Evolutionary conservation across 306 rosid genomes (phyloP), one percentile per base, ranked within the genome.

Genomic region (Cucurbita moschata): DNA sequence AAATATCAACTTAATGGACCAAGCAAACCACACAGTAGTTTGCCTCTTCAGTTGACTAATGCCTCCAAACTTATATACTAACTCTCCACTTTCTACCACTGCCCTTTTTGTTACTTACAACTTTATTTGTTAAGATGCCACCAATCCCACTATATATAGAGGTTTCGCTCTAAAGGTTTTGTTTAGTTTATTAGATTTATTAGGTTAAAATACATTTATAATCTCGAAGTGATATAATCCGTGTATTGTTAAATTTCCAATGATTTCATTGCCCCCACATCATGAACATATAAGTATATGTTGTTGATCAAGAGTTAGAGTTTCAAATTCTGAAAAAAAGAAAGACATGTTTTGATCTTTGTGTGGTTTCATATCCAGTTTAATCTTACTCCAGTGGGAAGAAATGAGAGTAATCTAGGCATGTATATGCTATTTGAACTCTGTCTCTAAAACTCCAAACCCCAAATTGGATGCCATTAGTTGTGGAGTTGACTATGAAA

Each of bases 1-100:
- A 65, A 65, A 18, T 30, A 42, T 65, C 23, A 39, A 39, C 69
- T 63, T 42, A 63, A 65, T 63, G 71, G 71, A 43, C 53, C 71
- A 40, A 65, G 53, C 53, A 65, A 65, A 43, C 37, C 53, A 18
- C 35, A 65, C 53, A 65, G 71, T 43, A 42, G 37, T 65, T 62
- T 42, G 71, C 37, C 71, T 65, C 71, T 65, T 65, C 71, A 18
- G 71, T 65, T 65, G 71, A 65, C 71, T 65, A n/a, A n/a, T 43
- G 71, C 38, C 71, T 65, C 52, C 52, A 43, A 19, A 11, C 51
- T 65, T 40, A 10, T 30, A 44, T 65, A 9, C 10, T 10, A 42
- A 65, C 43, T 65, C n/a, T 43, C 53, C 71, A 43, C 7, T 23
- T 65, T 65, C 53, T 53, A 65, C 10, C 10, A 65, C 53, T 35